Evolutionary conservation across 2,329 filamentous ascomycete genomes (phyloP).

Genomic region (Colletotrichum gloeosporioides): DNA sequence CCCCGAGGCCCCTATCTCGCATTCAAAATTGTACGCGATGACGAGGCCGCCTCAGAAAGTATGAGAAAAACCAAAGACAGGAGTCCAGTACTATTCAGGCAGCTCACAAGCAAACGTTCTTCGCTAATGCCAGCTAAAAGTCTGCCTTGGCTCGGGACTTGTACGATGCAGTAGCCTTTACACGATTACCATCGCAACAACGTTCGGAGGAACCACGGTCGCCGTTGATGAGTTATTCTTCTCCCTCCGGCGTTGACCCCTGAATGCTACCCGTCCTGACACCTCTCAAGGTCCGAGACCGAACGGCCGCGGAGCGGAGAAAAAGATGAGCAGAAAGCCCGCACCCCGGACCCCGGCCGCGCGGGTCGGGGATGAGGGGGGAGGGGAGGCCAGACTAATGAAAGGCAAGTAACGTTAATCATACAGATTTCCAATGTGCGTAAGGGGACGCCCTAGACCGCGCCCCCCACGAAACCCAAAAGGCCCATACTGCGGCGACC

Average conservation of each 20-base stretch:
- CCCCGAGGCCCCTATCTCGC: neutral
- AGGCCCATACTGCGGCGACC: neutral
- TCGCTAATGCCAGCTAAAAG: neutral
- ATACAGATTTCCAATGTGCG: neutral
- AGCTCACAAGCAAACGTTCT: neutral
- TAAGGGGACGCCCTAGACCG: neutral
- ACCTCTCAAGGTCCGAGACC: neutral
- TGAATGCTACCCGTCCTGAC: neutral
- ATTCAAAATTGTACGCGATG: neutral
- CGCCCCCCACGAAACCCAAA: neutral
- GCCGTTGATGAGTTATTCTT: neutral
- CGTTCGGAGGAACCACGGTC: neutral
- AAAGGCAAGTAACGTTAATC: neutral
- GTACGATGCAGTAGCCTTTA: neutral
- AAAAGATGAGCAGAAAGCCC: neutral
- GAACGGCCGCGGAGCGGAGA: neutral
- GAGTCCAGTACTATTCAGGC: neutral
- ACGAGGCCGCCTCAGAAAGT: neutral
- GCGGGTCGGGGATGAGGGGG: neutral
- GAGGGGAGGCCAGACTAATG: neutral
- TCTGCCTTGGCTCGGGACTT: neutral
- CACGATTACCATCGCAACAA: neutral
- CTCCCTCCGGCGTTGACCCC: neutral
- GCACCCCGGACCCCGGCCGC: neutral
- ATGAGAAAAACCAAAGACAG: neutral